Percentiles rank a stretch among this genome's conserved stretches.
Evolutionary conservation across 139 green algal genomes (phyloP).

Genomic region (Micractinium sp.): DNA sequence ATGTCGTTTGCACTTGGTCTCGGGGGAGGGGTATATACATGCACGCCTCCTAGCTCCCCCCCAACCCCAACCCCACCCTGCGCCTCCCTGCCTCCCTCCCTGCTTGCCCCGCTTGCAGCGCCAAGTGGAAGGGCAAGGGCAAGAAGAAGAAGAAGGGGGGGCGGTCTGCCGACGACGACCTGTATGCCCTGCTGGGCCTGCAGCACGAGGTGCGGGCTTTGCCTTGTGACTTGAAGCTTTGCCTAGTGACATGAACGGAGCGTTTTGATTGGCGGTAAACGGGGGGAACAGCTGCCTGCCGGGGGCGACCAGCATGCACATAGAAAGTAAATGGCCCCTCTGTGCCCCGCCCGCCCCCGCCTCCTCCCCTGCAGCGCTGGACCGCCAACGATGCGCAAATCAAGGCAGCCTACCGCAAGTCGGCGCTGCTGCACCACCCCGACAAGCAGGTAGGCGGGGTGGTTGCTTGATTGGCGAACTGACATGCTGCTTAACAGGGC

Average conservation of each 20-base stretch:
- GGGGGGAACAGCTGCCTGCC: too few species aligned
- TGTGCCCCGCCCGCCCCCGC: background rate
- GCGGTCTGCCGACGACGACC: slow-evolving; percentile 64
- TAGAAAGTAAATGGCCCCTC: too few species aligned
- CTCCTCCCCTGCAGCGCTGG: slow-evolving; percentile 71
- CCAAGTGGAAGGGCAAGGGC: slow-evolving; percentile 71
- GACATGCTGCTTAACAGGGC: too few species aligned
- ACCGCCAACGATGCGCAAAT: slow-evolving; percentile 85
- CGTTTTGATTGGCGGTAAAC: too few species aligned
- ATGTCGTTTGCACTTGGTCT: too few species aligned
- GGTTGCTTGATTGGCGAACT: slow-evolving; percentile 13
- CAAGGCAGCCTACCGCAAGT: slow-evolving; percentile 83
- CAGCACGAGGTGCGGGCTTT: slow-evolving; percentile 42
- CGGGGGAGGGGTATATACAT: too few species aligned
- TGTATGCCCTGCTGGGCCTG: slow-evolving; percentile 89
- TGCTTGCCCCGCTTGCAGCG: slow-evolving; percentile 26
- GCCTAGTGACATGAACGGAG: too few species aligned
- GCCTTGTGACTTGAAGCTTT: too few species aligned
- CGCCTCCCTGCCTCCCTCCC: too few species aligned
- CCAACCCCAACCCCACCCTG: too few species aligned
- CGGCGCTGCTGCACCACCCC: slow-evolving; percentile 89
- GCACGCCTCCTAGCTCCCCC: background rate
- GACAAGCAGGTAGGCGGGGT: slow-evolving; percentile 82
- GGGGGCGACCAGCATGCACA: too few species aligned
- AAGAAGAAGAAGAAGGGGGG: slow-evolving; percentile 78